Evolutionary conservation across 139 green algal genomes (phyloP), one percentile per base, ranked within the genome.

Genomic region (Pseudopediastrum boryanum): DNA sequence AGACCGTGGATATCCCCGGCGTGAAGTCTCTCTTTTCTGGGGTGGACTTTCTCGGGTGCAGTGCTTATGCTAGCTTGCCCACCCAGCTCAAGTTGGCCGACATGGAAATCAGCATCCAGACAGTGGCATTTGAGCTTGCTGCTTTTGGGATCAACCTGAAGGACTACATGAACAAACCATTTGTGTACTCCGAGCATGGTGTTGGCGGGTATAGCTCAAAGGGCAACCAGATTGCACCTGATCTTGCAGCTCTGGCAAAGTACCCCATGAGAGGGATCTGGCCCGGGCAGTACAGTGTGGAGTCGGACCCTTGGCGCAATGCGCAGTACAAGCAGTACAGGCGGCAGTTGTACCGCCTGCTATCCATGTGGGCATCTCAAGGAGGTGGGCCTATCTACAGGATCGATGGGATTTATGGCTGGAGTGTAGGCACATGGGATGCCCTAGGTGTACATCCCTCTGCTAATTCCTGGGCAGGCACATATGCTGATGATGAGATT

Each of bases 111-210:
- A 54, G 56, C 2, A 39, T 79, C 23, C 33, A 81, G 13, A 81
- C 74, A 3, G 44, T 73, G 43, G 74, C 74, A 23, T 81, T 67
- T 43, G 74, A 81, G 27, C 33, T 81, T 9, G 23, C 12, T 2
- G 72, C 65, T 29, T 81, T 64, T 52, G 61, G 61, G 27, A 81
- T 81, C 35, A 31, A 73, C 31, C 48, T 81, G 16, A 72, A 66
- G 33, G 21, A 73, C 2, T 73, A 70, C 31, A 65, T 71, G 52
- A 33, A 59, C 2, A 79, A 71, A 27, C 56, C 61, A 38, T 54
- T 79, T 9, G 31, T 79, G 16, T 79, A 79, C 36, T 54, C 70
- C 25, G 72, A 79, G 44, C 72, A 79, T 25, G 69, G 69, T 7
- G 13, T 76, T 29, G 69, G 69, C 2, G 69, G 69, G 19, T 41